Conservation (phyloP, 108 stramenopile species). For the Schizochytrium sp. region DNA sequence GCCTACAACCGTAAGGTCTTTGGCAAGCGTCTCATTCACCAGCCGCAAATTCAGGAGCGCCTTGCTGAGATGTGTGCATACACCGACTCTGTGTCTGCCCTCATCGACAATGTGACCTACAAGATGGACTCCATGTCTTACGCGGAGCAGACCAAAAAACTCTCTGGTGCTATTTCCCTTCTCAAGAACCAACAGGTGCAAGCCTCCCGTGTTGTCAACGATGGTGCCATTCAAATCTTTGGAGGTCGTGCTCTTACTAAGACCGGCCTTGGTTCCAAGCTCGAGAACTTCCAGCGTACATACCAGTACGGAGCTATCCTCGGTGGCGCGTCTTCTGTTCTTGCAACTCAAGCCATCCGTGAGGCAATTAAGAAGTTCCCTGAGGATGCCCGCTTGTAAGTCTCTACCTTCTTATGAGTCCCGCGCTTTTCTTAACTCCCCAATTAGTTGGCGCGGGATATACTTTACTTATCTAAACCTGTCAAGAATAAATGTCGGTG, state of each 20-base stretch:
- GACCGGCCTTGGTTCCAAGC: conserved; percentile 34
- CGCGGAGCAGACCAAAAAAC: conserved; percentile 48
- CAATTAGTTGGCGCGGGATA: too few relatives aligned
- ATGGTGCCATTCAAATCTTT: conserved; percentile 57
- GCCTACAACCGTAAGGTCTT: conserved; percentile 58
- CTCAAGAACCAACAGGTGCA: conserved; percentile 57
- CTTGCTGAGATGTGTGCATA: conserved; percentile 40
- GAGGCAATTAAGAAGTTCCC: not conserved
- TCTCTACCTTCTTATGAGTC: too few relatives aligned
- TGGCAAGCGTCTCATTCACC: conserved; percentile 55
- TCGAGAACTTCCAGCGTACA: conserved; percentile 44
- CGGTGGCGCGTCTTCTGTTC: conserved; percentile 49
- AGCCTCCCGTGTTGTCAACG: conserved; percentile 39
- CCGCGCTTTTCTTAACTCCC: too few relatives aligned
- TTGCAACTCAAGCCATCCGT: conserved; percentile 47
- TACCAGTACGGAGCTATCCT: conserved; percentile 54
- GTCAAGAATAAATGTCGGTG: too few relatives aligned
- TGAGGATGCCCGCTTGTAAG: not conserved
- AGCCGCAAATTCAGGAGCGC: conserved; percentile 53
- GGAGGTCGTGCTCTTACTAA: conserved; percentile 37
- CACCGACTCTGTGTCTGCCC: not conserved
- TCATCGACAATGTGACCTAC: conserved; percentile 45
- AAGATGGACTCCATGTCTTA: conserved; percentile 57
- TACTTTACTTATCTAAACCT: too few relatives aligned
- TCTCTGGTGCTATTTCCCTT: conserved; percentile 31